phyloP scores from a whole-genome alignment of 805 yeast genomes.

The Nakazawaea ishiwadae region DNA sequence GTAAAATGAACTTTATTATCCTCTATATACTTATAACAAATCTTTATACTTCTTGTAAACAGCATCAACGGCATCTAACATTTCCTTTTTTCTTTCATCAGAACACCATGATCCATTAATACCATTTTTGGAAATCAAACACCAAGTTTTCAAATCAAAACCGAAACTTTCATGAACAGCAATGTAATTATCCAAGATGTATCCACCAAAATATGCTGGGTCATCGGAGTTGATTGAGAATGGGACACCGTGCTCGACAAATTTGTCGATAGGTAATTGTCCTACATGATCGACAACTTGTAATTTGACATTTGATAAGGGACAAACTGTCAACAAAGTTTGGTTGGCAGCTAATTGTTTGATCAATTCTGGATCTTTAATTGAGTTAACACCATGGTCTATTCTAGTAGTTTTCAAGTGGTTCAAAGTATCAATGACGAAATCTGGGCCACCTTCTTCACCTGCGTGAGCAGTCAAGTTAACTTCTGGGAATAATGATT shows the following conservation, averaged over 20 bases:
- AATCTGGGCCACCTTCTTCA: constrained; percentile 81
- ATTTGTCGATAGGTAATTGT: constrained; percentile 60
- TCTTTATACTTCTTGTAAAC: constrained; percentile 26
- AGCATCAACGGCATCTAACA: constrained; percentile 39
- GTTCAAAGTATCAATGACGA: constrained; percentile 54
- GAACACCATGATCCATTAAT: constrained; percentile 73
- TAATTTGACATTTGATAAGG: constrained; percentile 70
- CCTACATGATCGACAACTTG: constrained; percentile 66
- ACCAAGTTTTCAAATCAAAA: constrained; percentile 59
- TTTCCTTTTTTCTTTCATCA: constrained; percentile 45
- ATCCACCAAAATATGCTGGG: constrained; percentile 85
- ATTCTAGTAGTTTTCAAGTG: constrained; percentile 60
- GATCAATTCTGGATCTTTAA: constrained; percentile 49
- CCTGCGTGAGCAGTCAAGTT: constrained; percentile 85
- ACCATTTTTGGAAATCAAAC: constrained; percentile 55
- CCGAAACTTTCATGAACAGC: constrained; percentile 64
- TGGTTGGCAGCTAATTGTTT: constrained; percentile 49
- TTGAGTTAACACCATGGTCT: constrained; percentile 75
- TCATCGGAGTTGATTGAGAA: constrained; percentile 77
- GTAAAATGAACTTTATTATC: too few relatives aligned
- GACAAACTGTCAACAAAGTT: constrained; percentile 68
- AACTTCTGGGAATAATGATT: constrained; percentile 44
- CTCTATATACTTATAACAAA: too few relatives aligned
- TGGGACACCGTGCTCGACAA: constrained; percentile 59
- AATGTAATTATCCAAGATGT: constrained; percentile 69